These are phyloP conservation scores for Colletotrichum agaves DNA, from an alignment of 2,329 filamentous ascomycete genomes.

Conservation along the genomic window DNA sequence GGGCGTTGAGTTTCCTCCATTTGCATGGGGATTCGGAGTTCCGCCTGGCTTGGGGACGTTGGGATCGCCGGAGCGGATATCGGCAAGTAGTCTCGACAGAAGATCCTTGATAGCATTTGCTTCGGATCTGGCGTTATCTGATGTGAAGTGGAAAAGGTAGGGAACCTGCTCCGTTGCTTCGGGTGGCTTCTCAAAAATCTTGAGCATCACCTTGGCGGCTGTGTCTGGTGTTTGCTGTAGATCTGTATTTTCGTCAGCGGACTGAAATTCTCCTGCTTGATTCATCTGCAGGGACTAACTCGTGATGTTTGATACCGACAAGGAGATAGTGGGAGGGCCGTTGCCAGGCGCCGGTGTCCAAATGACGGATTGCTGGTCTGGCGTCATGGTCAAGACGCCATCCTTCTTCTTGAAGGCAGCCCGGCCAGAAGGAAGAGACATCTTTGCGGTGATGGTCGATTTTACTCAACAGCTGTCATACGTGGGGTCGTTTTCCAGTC, in stretches of 20 bases:
- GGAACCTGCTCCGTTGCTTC: constrained; percentile 69
- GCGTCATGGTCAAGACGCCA: constrained; percentile 80
- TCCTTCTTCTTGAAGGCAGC: constrained; percentile 96
- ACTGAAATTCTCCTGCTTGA: background rate
- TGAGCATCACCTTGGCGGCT: constrained; percentile 92
- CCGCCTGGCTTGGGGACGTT: constrained; percentile 60
- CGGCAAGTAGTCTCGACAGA: constrained; percentile 80
- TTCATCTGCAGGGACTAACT: constrained; percentile 64
- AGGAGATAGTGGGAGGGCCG: constrained; percentile 72
- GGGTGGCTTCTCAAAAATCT: constrained; percentile 81
- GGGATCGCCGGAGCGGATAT: constrained; percentile 68
- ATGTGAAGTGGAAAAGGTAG: constrained; percentile 92
- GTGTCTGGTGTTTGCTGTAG: constrained; percentile 93
- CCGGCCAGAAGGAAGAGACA: constrained; percentile 71
- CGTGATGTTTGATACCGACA: constrained; percentile 81
- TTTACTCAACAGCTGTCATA: constrained; percentile 3
- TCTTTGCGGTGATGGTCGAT: constrained; percentile 43
- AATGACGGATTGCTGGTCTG: constrained; percentile 78
- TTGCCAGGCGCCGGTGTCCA: constrained; percentile 80
- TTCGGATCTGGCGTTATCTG: constrained; percentile 80
- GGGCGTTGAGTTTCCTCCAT: constrained; percentile 38
- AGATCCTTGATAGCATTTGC: constrained; percentile 87
- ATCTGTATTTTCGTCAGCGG: constrained; percentile 63
- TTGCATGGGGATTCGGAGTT: constrained; percentile 41
- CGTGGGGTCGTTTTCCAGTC: background rate